Evolutionary conservation across 345 rosid genomes (phyloP).

Genomic region (Populus pruinosa): DNA sequence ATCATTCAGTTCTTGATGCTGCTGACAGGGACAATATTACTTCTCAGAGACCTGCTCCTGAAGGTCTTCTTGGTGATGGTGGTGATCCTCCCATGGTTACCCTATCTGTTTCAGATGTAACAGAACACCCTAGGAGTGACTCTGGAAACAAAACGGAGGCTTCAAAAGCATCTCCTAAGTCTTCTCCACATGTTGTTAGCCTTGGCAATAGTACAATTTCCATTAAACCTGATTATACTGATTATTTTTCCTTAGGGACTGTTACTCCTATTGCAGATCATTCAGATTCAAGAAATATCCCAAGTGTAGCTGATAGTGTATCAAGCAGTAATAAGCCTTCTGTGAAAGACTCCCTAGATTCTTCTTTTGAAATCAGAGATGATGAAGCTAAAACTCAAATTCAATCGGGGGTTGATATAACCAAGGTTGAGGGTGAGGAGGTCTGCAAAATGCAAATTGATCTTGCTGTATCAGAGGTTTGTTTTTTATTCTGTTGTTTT

Average conservation of each 20-base stretch:
- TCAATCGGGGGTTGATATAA: constrained; percentile 2
- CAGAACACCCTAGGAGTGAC: constrained; percentile 9
- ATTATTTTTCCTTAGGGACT: neutral
- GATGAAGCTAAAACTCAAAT: neutral
- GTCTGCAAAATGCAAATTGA: constrained; percentile 16
- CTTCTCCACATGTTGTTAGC: neutral
- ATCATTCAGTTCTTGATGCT: constrained; percentile 4
- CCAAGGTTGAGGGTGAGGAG: neutral
- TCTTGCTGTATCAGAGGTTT: constrained; percentile 1
- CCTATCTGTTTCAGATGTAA: constrained; percentile 5
- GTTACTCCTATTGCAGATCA: neutral
- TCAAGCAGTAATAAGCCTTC: neutral
- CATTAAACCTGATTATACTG: constrained; percentile 11
- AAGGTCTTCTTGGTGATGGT: constrained; percentile 16
- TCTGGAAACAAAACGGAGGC: constrained; percentile 4
- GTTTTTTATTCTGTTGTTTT: neutral
- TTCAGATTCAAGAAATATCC: neutral
- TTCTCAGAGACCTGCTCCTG: constrained; percentile 4
- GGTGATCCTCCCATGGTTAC: neutral
- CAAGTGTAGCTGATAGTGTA: neutral
- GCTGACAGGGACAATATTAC: constrained; percentile 7
- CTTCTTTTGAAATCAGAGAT: neutral
- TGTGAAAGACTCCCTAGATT: neutral
- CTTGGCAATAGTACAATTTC: constrained; percentile 1
- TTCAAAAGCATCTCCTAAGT: neutral